Evolutionary conservation across 495 filamentous ascomycete species (phyloP).

Genomic region (Hypoxylon subgilvum): DNA sequence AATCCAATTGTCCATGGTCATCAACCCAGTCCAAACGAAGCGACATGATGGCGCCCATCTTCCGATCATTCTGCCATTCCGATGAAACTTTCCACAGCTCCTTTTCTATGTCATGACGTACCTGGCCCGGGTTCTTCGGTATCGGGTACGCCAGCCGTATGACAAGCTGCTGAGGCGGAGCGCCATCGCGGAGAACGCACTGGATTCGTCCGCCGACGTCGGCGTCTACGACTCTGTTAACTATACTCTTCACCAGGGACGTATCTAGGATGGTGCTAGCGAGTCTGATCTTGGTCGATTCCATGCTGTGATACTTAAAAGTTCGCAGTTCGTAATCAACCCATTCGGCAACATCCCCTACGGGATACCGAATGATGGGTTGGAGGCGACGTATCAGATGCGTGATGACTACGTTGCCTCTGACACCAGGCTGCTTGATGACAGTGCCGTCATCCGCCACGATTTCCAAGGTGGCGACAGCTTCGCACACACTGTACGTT

Average conservation of each 20-base stretch:
- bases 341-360: constrained; percentile 14
- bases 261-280: not conserved
- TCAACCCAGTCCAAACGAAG: constrained; percentile 14
- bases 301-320: constrained; percentile 3
- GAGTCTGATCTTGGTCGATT: constrained; percentile 1
- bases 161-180: not conserved
- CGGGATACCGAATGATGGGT: constrained; percentile 11
- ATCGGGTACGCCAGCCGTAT: constrained; percentile 1
- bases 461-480: constrained; percentile 1
- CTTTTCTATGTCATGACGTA: constrained; percentile 9
- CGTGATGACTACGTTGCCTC: constrained; percentile 10
- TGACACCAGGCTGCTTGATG: constrained; percentile 5
- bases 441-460: constrained; percentile 5
- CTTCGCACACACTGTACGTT: not conserved
- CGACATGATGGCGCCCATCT: not conserved
- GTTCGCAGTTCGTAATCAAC: constrained; percentile 1
- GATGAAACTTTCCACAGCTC: constrained; percentile 1
- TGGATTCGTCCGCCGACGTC: constrained; percentile 3
- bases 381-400: constrained; percentile 10
- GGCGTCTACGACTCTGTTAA: not conserved
- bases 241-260: not conserved
- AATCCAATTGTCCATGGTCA: not conserved
- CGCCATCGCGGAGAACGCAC: constrained; percentile 1
- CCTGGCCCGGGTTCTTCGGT: not conserved
- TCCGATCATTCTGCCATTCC: not conserved